Conservation (phyloP, 2,329 filamentous ascomycete species). For the Apiospora pterosperma region DNA sequence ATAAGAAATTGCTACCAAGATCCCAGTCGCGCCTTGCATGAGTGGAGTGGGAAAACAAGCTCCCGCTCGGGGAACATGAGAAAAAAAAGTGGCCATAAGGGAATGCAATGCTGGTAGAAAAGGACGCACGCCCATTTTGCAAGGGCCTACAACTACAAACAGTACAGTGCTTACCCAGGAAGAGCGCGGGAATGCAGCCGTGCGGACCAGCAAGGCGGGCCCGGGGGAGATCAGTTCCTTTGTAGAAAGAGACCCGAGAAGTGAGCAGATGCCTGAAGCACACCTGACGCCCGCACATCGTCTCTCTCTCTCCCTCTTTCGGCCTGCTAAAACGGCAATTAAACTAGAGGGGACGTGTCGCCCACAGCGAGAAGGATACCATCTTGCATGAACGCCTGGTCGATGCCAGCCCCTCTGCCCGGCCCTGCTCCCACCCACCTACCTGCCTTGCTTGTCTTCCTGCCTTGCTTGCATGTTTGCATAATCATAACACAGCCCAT, state of each 20-base stretch:
- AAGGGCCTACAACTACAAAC: background rate
- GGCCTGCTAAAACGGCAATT: background rate
- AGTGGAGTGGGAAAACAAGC: constrained; percentile 1
- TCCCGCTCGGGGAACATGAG: background rate
- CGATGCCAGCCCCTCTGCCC: constrained; percentile 4
- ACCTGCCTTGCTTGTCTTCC: background rate
- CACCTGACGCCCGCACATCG: background rate
- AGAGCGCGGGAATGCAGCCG: background rate
- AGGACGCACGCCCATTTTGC: background rate
- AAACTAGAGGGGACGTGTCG: background rate
- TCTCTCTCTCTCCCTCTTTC: background rate
- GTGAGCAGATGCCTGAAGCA: background rate
- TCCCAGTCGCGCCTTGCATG: constrained; percentile 2
- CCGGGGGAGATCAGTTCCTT: background rate
- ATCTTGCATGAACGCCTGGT: constrained; percentile 14
- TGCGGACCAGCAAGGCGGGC: constrained; percentile 1
- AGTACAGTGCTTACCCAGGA: background rate
- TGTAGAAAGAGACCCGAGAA: background rate
- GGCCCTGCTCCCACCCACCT: background rate
- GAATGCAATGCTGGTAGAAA: background rate
- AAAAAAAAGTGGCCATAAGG: background rate
- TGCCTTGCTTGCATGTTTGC: background rate
- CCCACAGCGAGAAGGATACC: background rate
- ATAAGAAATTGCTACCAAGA: background rate
- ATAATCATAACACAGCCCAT: background rate